These are phyloP conservation scores for Pleurotus salmoneostramineus DNA, from an alignment of 768 basidiomycete genomes.

Conservation along the genomic window DNA sequence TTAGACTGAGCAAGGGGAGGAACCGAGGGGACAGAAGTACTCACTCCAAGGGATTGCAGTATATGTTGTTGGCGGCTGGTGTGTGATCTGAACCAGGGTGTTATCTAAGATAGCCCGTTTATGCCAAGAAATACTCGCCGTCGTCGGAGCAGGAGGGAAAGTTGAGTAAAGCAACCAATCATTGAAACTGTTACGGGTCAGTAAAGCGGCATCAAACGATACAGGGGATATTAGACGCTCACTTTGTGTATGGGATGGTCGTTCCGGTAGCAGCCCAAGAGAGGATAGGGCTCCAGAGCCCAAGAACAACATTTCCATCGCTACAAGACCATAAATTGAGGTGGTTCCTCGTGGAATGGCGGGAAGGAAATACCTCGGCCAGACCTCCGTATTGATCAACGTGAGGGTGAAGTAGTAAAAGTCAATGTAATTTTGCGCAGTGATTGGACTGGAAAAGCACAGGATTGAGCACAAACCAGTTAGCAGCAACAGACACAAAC, in stretches of 20 bases:
- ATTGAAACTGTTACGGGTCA: constrained; percentile 11
- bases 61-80: not conserved
- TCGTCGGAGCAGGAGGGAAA: not conserved
- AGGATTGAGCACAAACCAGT: too few relatives aligned
- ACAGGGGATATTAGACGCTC: too few relatives aligned
- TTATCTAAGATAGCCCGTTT: too few relatives aligned
- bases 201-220: too few relatives aligned
- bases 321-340: not conserved
- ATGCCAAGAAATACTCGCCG: not conserved
- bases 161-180: constrained; percentile 12
- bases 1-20: too few relatives aligned
- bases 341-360: too few relatives aligned
- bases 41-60: constrained; percentile 10
- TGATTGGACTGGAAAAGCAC: constrained; percentile 13
- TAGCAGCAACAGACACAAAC: too few relatives aligned
- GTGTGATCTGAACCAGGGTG: not conserved
- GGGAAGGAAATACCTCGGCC: not conserved
- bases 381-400: constrained; percentile 8
- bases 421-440: constrained; percentile 17
- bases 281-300: constrained; percentile 6
- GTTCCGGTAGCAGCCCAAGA: constrained; percentile 11
- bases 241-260: constrained; percentile 10
- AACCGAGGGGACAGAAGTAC: too few relatives aligned
- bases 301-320: constrained; percentile 3
- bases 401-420: constrained; percentile 13